phyloP scores from a whole-genome alignment of 495 filamentous ascomycete species.

The Bathelium albidoporum region DNA sequence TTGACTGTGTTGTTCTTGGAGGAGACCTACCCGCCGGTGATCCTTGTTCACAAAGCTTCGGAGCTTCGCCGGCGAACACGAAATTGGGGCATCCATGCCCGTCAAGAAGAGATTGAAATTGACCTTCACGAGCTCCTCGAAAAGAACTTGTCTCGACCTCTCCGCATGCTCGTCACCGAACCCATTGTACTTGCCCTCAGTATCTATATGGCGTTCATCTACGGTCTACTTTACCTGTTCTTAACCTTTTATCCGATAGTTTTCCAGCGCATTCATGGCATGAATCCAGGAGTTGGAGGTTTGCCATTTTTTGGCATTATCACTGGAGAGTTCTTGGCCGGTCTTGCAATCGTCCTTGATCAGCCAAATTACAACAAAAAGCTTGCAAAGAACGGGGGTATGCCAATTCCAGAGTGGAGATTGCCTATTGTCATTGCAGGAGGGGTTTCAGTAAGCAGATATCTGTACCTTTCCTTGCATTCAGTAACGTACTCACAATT shows the following conservation, averaged over 20 bases:
- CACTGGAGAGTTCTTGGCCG: conserved; percentile 58
- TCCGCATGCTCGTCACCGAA: conserved; percentile 69
- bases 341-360: conserved; percentile 50
- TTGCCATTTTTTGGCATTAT: conserved; percentile 78
- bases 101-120: conserved; percentile 86
- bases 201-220: conserved; percentile 76
- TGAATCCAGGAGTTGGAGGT: conserved; percentile 57
- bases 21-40: conserved; percentile 77
- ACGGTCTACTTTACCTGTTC: conserved; percentile 74
- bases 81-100: conserved; percentile 92
- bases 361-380: conserved; percentile 52
- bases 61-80: conserved; percentile 70
- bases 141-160: conserved; percentile 75
- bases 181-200: conserved; percentile 66
- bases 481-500: background rate
- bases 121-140: conserved; percentile 65
- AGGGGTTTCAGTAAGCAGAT: conserved; percentile 39
- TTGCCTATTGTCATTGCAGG: conserved; percentile 69
- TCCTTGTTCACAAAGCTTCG: conserved; percentile 65
- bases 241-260: conserved; percentile 72
- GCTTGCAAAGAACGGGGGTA: conserved; percentile 53
- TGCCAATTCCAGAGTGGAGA: conserved; percentile 80
- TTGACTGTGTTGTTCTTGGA: conserved; percentile 62
- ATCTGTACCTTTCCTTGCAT: background rate
- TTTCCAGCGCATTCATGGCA: conserved; percentile 60